These are phyloP conservation scores for Laguncularia racemosa DNA, from an alignment of 345 rosid genomes.

Conservation along the genomic window DNA sequence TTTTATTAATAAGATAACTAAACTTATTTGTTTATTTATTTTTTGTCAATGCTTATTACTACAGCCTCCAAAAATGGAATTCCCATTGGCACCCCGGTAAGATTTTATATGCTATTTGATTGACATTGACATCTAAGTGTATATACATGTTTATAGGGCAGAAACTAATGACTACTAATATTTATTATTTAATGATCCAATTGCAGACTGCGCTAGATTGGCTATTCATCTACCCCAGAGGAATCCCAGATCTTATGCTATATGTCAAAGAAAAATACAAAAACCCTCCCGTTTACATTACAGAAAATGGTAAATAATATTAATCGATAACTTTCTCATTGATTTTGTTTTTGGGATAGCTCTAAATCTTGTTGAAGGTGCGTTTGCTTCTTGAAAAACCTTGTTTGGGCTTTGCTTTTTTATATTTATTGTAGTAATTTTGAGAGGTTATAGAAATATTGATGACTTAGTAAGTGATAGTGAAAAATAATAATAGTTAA, in stretches of 20 bases:
- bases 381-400: neutral
- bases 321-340: neutral
- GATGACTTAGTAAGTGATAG: too few species aligned
- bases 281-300: conserved; percentile 23
- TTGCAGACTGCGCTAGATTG: conserved; percentile 24
- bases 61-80: conserved; percentile 28
- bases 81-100: conserved; percentile 30
- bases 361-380: too few species aligned
- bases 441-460: too few species aligned
- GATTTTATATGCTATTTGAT: neutral
- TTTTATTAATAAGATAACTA: neutral
- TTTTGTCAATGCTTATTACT: conserved; percentile 1
- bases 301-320: conserved; percentile 40
- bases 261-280: conserved; percentile 19
- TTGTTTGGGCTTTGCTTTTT: neutral
- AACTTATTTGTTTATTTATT: neutral
- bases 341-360: neutral
- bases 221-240: conserved; percentile 30
- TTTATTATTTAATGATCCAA: too few species aligned
- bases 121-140: neutral
- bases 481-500: too few species aligned
- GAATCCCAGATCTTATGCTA: conserved; percentile 17
- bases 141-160: neutral
- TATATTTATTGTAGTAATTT: too few species aligned
- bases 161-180: neutral